Evolutionary conservation across 768 basidiomycete genomes (phyloP), one percentile per base, ranked within the genome.

Genomic region (Candolleomyces efflorescens): DNA sequence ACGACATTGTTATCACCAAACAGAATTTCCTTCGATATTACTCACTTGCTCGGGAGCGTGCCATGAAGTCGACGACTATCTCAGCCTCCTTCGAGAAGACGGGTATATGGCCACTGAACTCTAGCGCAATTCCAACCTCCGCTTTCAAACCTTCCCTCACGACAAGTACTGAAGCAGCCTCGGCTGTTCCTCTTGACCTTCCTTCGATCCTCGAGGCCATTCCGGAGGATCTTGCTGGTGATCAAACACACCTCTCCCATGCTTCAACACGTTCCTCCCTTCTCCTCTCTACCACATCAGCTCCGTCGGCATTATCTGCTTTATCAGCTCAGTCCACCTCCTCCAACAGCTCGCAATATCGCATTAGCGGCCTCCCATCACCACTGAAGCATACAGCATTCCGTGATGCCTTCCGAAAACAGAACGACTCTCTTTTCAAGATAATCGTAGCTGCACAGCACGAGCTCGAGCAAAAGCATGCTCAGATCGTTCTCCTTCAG

Each of bases 1-100:
- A 44, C 6, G 17, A 24, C 22, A 20, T 44, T 10, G n/a, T 57
- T 22, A 69, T 73, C 39, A 64, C 52, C 5, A 74, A 74, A 58
- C 61, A 58, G 18, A 70, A 68, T 55, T 53, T 74, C 10, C 55
- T 73, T 3, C 3, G 47, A 24, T 51, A 63, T 58, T 74, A 74
- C 58, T 43, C 51, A 18, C 23, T 9, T 10, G 71, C 71, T 5
- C 63, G 69, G 7, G 44, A 44, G 5, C 22, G 39, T 7, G 67
- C 69, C 18, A 60, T 72, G 23, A 71, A 64, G 23, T 0, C 49
- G 15, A 26, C 49, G 9, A 73, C 73, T 12, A 73, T 73, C 60
- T 27, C 32, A 23, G 55, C 69, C 1, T 60, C 70, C 37, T 74
- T 27, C 59, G 22, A 6, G 39, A 54, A 54, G 23, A 44, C 39